These are phyloP conservation scores for Aquilaria yunnanensis DNA, from an alignment of 345 rosid genomes.

Conservation along the genomic window DNA sequence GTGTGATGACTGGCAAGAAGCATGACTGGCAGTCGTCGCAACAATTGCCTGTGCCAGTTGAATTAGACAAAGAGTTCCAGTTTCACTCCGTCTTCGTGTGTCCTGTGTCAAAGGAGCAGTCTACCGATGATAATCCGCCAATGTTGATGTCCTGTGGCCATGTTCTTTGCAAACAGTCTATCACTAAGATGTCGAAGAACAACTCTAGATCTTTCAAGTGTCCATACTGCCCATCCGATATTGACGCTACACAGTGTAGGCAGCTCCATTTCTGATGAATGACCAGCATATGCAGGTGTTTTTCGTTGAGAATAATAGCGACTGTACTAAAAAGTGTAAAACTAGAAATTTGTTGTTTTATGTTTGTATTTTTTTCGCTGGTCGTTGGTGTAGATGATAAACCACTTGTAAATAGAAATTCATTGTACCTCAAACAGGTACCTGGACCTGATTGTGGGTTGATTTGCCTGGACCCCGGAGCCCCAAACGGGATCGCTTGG, in stretches of 20 bases:
- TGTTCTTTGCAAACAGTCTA: conserved; percentile 56
- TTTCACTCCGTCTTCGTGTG: conserved; percentile 68
- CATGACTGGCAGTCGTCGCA: conserved; percentile 57
- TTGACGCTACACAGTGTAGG: conserved; percentile 39
- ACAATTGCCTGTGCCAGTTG: conserved; percentile 60
- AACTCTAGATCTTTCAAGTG: conserved; percentile 47
- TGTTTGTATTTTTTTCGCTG: background rate
- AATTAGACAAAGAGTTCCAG: conserved; percentile 51
- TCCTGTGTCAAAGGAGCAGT: conserved; percentile 63
- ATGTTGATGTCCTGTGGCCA: conserved; percentile 72
- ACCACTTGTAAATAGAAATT: conserved; percentile 3
- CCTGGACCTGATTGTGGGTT: too few species aligned
- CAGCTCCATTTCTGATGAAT: conserved; percentile 41
- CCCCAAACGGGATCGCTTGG: too few species aligned
- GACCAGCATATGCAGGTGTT: conserved; percentile 14
- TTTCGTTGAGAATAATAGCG: conserved; percentile 6
- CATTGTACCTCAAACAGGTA: background rate
- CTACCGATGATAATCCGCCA: conserved; percentile 58
- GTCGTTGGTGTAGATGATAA: background rate
- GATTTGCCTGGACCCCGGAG: too few species aligned
- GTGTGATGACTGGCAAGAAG: conserved; percentile 54
- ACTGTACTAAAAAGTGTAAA: conserved; percentile 9
- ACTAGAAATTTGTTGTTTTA: conserved; percentile 14
- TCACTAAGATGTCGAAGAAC: conserved; percentile 48
- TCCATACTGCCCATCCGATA: conserved; percentile 46